These are phyloP conservation scores for Leccinum boreale DNA, from an alignment of 768 basidiomycete genomes.

Conservation along the genomic window DNA sequence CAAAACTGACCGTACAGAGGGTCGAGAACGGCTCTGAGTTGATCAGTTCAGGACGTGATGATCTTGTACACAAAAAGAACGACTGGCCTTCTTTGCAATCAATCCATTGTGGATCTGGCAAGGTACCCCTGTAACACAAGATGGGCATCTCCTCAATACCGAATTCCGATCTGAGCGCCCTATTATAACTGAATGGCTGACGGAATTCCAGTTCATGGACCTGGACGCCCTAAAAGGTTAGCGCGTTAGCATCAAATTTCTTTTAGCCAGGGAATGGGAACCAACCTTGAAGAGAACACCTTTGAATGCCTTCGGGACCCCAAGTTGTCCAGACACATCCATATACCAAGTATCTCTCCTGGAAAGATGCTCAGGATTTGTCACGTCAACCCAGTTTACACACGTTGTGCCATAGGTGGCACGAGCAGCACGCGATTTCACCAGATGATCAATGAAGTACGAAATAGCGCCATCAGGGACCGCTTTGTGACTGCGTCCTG, in stretches of 20 bases:
- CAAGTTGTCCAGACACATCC: background rate
- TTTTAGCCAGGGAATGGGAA: background rate
- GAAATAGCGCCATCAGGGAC: slow-evolving; percentile 48
- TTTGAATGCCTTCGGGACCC: slow-evolving; percentile 4
- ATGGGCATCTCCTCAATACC: background rate
- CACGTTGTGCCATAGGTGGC: slow-evolving; percentile 56
- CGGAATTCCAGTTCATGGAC: slow-evolving; percentile 16
- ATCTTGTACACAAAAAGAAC: background rate
- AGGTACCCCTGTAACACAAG: slow-evolving; percentile 13
- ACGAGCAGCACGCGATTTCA: slow-evolving; percentile 42
- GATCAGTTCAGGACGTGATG: background rate
- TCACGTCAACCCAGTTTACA: background rate
- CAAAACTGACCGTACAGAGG: slow-evolving; percentile 7
- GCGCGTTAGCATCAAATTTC: background rate
- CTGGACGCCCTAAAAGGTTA: slow-evolving; percentile 5
- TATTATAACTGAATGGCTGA: background rate
- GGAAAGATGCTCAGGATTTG: slow-evolving; percentile 7
- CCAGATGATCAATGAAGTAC: slow-evolving; percentile 41
- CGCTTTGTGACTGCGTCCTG: slow-evolving; percentile 34
- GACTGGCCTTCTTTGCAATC: slow-evolving; percentile 5
- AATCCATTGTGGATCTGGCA: slow-evolving; percentile 9
- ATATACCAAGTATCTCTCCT: slow-evolving; percentile 7
- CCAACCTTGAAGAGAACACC: slow-evolving; percentile 8
- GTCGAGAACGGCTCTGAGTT: slow-evolving; percentile 8
- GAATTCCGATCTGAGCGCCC: background rate